Evolutionary conservation across 768 basidiomycete genomes (phyloP).

Genomic region (Daedaleopsis sinensis): DNA sequence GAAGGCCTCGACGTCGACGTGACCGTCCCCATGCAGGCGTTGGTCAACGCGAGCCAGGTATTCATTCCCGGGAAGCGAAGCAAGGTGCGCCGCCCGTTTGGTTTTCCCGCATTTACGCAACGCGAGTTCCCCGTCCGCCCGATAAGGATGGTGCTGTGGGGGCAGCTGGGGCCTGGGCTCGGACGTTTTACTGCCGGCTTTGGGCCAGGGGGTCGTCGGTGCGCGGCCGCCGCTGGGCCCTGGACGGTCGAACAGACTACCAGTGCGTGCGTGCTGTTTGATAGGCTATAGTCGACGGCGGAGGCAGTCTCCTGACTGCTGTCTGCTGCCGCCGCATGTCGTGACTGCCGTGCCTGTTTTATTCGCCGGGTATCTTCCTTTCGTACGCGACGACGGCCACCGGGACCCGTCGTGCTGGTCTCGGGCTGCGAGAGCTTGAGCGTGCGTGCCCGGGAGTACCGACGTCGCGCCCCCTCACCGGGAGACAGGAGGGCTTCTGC

Average conservation of each 20-base stretch:
- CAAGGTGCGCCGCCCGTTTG: slow-evolving; percentile 55
- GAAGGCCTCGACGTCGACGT: slow-evolving; percentile 72
- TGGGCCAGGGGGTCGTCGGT: slow-evolving; percentile 5
- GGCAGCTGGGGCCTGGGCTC: slow-evolving; percentile 12
- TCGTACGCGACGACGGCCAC: not conserved
- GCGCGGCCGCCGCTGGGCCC: slow-evolving; percentile 13
- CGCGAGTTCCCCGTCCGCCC: slow-evolving; percentile 8
- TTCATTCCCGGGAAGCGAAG: slow-evolving; percentile 74
- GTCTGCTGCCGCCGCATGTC: not conserved
- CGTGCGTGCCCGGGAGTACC: slow-evolving; percentile 8
- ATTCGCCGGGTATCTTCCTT: too few species aligned
- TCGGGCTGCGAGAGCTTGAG: not conserved
- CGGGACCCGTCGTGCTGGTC: not conserved
- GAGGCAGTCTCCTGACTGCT: not conserved
- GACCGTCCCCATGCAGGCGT: slow-evolving; percentile 77
- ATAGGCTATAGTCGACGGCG: slow-evolving; percentile 12
- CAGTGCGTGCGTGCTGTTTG: not conserved
- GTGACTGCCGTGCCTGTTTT: not conserved
- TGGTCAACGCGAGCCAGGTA: slow-evolving; percentile 78
- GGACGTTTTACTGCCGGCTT: slow-evolving; percentile 7
- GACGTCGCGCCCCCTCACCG: slow-evolving; percentile 15
- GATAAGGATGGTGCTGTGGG: slow-evolving; percentile 12
- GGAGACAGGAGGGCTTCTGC: slow-evolving; percentile 8
- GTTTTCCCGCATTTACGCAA: not conserved
- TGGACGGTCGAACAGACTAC: slow-evolving; percentile 11